Conservation (phyloP, 257 asterid genomes). For the Primulina huaijiensis region DNA sequence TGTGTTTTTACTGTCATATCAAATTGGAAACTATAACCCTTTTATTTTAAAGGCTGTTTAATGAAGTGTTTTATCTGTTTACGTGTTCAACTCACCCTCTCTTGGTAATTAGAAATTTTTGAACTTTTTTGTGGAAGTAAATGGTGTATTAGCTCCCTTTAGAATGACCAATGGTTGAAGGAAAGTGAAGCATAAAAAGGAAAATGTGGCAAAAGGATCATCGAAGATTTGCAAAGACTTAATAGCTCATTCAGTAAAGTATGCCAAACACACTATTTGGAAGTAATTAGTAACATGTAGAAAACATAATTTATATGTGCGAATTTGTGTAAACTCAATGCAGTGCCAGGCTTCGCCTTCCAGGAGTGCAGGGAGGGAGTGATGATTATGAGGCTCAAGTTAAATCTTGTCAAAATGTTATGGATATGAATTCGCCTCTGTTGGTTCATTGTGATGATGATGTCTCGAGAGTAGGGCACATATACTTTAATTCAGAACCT, state of each 20-base stretch:
- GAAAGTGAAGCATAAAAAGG: background rate
- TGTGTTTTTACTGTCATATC: background rate
- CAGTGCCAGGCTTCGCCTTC: conserved; percentile 39
- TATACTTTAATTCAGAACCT: conserved; percentile 31
- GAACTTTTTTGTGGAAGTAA: background rate
- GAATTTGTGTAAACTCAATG: conserved; percentile 12
- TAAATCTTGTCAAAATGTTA: conserved; percentile 20
- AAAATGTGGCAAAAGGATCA: background rate
- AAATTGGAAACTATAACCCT: too few species aligned
- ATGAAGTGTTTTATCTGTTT: background rate
- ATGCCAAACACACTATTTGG: background rate
- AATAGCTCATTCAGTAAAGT: background rate
- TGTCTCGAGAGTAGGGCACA: conserved; percentile 1
- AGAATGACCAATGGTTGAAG: background rate
- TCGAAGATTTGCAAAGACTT: background rate
- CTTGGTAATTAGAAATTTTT: background rate
- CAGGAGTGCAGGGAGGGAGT: conserved; percentile 27
- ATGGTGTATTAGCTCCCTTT: background rate
- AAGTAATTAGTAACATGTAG: background rate
- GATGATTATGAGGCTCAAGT: conserved; percentile 7
- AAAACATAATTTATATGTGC: background rate
- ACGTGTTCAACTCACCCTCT: background rate
- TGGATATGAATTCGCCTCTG: background rate
- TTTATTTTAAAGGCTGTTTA: background rate
- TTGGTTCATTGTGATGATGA: background rate